These are phyloP conservation scores for Bothriochloa decipiens DNA, from an alignment of 176 grass and related monocot species.

Conservation along the genomic window DNA sequence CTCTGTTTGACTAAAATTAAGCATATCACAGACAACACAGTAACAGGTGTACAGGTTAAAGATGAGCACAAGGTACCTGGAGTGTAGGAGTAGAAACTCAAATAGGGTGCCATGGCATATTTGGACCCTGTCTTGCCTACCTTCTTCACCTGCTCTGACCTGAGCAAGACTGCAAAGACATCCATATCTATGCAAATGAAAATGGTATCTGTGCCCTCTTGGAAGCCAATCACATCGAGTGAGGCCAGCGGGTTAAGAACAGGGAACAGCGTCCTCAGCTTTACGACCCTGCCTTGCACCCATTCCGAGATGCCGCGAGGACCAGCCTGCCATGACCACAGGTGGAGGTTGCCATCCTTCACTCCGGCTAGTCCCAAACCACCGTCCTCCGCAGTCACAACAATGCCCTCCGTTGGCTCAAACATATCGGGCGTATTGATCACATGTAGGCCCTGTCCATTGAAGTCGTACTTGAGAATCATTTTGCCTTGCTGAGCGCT, in stretches of 20 bases:
- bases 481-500: not conserved
- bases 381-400: not conserved
- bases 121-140: conserved; percentile 8
- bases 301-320: not conserved
- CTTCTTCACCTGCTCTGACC: conserved; percentile 5
- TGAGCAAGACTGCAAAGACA: not conserved
- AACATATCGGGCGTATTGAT: not conserved
- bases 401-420: not conserved
- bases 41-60: not conserved
- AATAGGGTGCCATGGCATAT: conserved; percentile 2
- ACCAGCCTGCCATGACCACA: conserved; percentile 27
- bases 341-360: conserved; percentile 6
- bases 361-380: not conserved
- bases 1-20: not conserved
- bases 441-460: not conserved
- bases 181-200: conserved; percentile 13
- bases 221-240: conserved; percentile 15
- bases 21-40: not conserved
- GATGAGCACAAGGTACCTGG: conserved; percentile 2
- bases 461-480: conserved; percentile 4
- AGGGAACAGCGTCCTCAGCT: not conserved
- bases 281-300: conserved; percentile 15
- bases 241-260: not conserved
- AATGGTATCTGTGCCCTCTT: conserved; percentile 6
- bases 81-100: conserved; percentile 39